Evolutionary conservation across 441 rosid species (phyloP).

Genomic region (Lagerstroemia fauriei): DNA sequence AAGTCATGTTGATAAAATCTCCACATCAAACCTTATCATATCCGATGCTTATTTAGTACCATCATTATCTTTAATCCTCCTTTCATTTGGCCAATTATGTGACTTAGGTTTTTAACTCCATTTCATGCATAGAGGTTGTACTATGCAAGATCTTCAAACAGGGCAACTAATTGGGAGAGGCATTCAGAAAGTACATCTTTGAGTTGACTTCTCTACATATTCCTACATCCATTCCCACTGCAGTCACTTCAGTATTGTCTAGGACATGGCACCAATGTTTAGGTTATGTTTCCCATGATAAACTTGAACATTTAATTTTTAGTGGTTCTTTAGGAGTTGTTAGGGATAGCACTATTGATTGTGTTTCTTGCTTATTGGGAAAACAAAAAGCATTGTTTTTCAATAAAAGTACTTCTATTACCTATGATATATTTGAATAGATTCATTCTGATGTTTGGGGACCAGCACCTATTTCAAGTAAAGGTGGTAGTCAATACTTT

Average conservation of each 20-base stretch:
- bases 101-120: too few species aligned
- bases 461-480: not conserved
- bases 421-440: not conserved
- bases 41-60: too few species aligned
- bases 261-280: not conserved
- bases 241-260: not conserved
- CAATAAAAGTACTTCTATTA: not conserved
- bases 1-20: too few species aligned
- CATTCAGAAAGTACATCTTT: not conserved
- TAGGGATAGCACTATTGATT: not conserved
- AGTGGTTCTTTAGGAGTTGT: constrained; percentile 3
- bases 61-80: too few species aligned
- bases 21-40: too few species aligned
- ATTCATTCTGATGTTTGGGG: constrained; percentile 18
- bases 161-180: not conserved
- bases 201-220: not conserved
- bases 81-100: too few species aligned
- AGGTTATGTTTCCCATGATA: not conserved
- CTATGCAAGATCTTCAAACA: not conserved
- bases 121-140: not conserved
- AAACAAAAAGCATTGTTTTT: constrained; percentile 17
- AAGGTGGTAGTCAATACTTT: constrained; percentile 2
- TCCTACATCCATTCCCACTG: too few species aligned
- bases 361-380: not conserved
- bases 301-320: not conserved